Evolutionary conservation across 306 rosid genomes (phyloP), one percentile per base, ranked within the genome.

Genomic region (Trifolium dubium): DNA sequence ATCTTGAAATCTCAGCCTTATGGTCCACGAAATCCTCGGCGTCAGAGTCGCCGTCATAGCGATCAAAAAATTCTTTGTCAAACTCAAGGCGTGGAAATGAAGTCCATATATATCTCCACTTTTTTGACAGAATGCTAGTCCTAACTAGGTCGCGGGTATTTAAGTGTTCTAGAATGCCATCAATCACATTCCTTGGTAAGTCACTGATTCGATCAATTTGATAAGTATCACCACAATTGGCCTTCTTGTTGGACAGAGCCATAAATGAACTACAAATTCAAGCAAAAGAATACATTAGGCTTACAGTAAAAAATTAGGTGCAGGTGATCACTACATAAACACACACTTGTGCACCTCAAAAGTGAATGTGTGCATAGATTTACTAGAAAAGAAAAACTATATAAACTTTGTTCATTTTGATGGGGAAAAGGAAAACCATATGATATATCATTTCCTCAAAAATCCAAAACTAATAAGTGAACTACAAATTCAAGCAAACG

Each of bases 21-120:
- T 41, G 46, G 46, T 41, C 46, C 0, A 3, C 0, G 5, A 39
- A 6, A 40, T 12, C 2, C 58, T 31, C 2, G 6, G 3, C 2
- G 40, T 37, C 40, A 2, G 40, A 37, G 40, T 37, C 40, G 8
- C 40, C 47, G 4, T 41, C 47, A 41, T 41, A 4, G 13, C 0
- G 10, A 2, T n/a, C 4, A 11, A 55, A 72, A 66, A 72, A 66
- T 0, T 3, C 0, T 1, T 2, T 1, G 5, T 13, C 28, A 67
- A 79, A 73, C 51, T n/a, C 29, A 39, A 80, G 67, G 8, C 2
- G n/a, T 40, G 76, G 46, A 10, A 53, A 3, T 3, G 72, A 37
- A 67, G 3, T 4, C 83, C 83, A 80, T 66, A 49, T 47, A 73
- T 74, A 39, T 67, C 83, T 67, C 75, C 79, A 80, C 32, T 67